Conservation (phyloP, 2,329 filamentous ascomycete species). For the Fusarium siculi region DNA sequence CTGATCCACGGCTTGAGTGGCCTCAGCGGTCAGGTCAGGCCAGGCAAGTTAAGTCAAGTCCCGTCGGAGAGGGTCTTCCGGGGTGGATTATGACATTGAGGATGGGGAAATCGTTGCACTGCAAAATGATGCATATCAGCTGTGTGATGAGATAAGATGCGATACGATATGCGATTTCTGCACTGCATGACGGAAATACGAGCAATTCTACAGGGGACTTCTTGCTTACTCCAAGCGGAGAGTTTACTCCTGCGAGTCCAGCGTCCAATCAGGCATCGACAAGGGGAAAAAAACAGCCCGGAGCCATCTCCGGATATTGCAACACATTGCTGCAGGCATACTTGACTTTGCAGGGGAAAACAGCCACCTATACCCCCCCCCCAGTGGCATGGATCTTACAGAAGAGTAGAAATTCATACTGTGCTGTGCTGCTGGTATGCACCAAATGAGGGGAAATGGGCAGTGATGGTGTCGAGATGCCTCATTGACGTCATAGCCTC, state of each 20-base stretch:
- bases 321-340: neutral
- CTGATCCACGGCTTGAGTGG: neutral
- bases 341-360: neutral
- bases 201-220: constrained; percentile 7
- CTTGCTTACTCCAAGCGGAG: constrained; percentile 21
- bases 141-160: neutral
- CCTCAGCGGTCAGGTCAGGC: constrained; percentile 4
- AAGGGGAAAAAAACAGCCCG: neutral
- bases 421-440: neutral
- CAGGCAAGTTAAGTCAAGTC: neutral
- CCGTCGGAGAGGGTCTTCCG: constrained; percentile 40
- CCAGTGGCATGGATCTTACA: constrained; percentile 11
- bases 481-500: constrained; percentile 41
- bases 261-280: neutral
- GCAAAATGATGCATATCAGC: constrained; percentile 3
- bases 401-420: neutral
- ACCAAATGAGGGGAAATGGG: constrained; percentile 13
- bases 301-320: neutral
- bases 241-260: constrained; percentile 36
- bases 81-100: constrained; percentile 6
- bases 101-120: neutral
- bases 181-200: neutral
- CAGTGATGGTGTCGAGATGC: constrained; percentile 25
- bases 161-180: neutral
- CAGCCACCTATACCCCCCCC: constrained; percentile 10